Evolutionary conservation across 106 monocot genomes (phyloP).

Genomic region (Cymbidium sinense): DNA sequence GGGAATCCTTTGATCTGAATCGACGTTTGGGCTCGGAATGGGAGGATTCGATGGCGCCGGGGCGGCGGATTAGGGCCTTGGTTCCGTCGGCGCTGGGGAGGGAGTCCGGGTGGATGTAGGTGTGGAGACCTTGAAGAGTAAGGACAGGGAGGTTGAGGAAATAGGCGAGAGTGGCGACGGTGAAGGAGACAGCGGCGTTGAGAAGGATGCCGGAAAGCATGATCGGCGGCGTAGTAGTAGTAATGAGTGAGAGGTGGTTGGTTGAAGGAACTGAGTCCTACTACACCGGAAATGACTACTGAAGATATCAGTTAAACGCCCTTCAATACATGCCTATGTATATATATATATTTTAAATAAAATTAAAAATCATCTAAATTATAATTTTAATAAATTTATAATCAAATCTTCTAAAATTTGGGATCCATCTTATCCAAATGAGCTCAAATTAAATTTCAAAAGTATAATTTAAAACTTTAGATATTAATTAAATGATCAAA

Average conservation of each 20-base stretch:
- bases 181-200: conserved; percentile 25
- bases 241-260: background rate
- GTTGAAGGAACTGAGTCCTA: too few species aligned
- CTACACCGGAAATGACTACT: too few species aligned
- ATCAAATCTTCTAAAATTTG: too few species aligned
- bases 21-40: background rate
- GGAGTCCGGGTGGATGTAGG: conserved; percentile 66
- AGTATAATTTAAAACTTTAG: too few species aligned
- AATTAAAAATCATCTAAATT: too few species aligned
- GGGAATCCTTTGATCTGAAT: conserved; percentile 4
- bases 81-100: conserved; percentile 19
- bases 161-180: conserved; percentile 18
- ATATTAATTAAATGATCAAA: too few species aligned
- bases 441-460: too few species aligned
- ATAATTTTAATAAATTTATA: too few species aligned
- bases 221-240: background rate
- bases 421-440: too few species aligned
- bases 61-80: conserved; percentile 50
- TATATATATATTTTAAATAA: too few species aligned
- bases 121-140: conserved; percentile 47
- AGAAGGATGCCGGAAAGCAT: conserved; percentile 21
- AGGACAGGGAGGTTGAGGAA: conserved; percentile 39
- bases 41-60: conserved; percentile 6
- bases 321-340: too few species aligned
- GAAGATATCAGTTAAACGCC: too few species aligned